phyloP scores from a whole-genome alignment of 768 basidiomycete species.

The Pulveroboletus sp. region DNA sequence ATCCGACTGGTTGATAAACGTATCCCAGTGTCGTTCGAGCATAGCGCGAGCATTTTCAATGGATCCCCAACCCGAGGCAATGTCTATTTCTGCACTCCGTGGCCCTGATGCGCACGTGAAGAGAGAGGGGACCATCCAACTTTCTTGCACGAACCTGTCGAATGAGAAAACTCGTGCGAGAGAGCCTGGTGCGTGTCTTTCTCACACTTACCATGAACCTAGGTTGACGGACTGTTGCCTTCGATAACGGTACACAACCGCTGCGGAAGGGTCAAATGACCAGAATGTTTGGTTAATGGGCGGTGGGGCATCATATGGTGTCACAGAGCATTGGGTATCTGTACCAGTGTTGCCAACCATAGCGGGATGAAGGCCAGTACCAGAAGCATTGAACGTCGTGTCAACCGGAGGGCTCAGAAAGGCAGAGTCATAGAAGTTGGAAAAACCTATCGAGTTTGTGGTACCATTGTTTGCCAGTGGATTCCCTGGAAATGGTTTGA shows the following conservation, averaged over 20 bases:
- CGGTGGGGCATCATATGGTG: conserved; percentile 9
- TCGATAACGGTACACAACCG: conserved; percentile 19
- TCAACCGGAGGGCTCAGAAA: not conserved
- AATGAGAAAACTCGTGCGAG: not conserved
- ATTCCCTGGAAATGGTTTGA: conserved; percentile 5
- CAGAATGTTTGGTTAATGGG: conserved; percentile 7
- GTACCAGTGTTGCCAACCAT: not conserved
- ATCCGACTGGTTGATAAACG: conserved; percentile 61
- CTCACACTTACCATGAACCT: conserved; percentile 13
- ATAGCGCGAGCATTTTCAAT: conserved; percentile 39
- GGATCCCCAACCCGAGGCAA: conserved; percentile 51
- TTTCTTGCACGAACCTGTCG: conserved; percentile 64
- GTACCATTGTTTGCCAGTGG: not conserved
- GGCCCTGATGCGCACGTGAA: conserved; percentile 54
- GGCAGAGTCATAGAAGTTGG: not conserved
- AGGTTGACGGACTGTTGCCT: conserved; percentile 20
- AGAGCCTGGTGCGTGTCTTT: no score
- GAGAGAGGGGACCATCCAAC: conserved; percentile 69
- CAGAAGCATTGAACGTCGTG: not conserved
- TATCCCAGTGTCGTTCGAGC: conserved; percentile 73
- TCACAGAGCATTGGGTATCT: conserved; percentile 3
- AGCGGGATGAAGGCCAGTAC: not conserved
- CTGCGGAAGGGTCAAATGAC: conserved; percentile 13
- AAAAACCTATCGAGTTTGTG: not conserved
- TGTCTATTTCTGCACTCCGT: conserved; percentile 55